A percentile compares a stretch with the other conserved stretches of the same genome.
Conservation (phyloP, 2,329 filamentous ascomycete species). For the Sodiomyces alkalinus region DNA sequence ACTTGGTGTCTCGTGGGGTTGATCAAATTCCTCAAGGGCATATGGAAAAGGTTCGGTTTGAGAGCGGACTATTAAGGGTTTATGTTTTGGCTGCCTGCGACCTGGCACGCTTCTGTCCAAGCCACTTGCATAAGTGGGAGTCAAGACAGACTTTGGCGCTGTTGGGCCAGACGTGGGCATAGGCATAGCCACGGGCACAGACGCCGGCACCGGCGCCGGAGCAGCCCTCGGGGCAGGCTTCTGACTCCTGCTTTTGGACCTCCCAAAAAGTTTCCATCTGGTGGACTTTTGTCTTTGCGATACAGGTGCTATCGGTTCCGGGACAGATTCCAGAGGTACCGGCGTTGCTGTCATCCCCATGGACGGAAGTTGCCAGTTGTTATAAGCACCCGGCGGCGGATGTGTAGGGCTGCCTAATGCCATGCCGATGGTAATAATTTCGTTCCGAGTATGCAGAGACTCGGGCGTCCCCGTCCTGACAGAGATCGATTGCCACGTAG, state of each 20-base stretch:
- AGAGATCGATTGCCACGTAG: conserved; percentile 17
- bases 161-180: background rate
- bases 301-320: conserved; percentile 6
- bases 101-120: conserved; percentile 22
- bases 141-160: background rate
- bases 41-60: conserved; percentile 29
- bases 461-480: conserved; percentile 26
- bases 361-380: conserved; percentile 14
- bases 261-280: conserved; percentile 44
- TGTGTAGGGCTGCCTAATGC: conserved; percentile 56
- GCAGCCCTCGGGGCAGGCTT: conserved; percentile 12
- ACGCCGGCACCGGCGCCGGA: background rate
- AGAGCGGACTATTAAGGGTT: conserved; percentile 26
- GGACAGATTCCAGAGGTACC: no score
- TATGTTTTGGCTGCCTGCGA: conserved; percentile 21
- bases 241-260: conserved; percentile 19
- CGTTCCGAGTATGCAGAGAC: conserved; percentile 20
- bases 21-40: conserved; percentile 10
- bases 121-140: conserved; percentile 2
- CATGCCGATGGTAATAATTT: conserved; percentile 49
- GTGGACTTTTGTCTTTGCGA: conserved; percentile 31
- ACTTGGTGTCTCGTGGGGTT: no score
- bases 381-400: conserved; percentile 15
- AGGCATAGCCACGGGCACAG: background rate
- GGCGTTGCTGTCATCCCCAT: no score